These are phyloP conservation scores for Cyberlindnera subsufficiens DNA, from an alignment of 805 yeast genomes.

Conservation along the genomic window DNA sequence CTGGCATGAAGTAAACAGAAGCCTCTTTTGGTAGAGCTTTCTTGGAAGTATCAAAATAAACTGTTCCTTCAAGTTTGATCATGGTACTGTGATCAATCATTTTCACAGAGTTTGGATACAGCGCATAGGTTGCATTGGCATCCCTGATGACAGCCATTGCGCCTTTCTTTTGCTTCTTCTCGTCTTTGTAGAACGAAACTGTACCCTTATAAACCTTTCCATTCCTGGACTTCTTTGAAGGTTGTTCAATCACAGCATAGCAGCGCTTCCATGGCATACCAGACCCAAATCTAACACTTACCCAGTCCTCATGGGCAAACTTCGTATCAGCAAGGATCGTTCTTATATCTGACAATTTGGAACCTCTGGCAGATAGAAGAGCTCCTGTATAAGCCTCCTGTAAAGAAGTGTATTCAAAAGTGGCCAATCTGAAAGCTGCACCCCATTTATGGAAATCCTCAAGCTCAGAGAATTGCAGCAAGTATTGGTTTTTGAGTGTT, in stretches of 20 bases:
- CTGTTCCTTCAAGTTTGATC: conserved; percentile 82
- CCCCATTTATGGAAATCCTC: conserved; percentile 72
- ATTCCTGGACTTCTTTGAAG: conserved; percentile 40
- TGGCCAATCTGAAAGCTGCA: conserved; percentile 73
- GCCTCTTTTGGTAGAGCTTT: conserved; percentile 48
- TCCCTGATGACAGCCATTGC: conserved; percentile 75
- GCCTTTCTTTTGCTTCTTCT: conserved; percentile 62
- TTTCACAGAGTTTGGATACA: conserved; percentile 82
- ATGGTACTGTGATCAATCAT: conserved; percentile 84
- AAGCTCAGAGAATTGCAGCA: conserved; percentile 68
- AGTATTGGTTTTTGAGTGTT: conserved; percentile 81
- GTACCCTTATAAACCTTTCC: conserved; percentile 33
- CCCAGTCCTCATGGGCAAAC: conserved; percentile 90
- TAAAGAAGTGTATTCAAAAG: conserved; percentile 72
- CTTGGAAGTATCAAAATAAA: conserved; percentile 47
- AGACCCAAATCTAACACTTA: conserved; percentile 86
- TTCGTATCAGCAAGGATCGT: conserved; percentile 81
- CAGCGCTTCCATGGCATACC: conserved; percentile 98
- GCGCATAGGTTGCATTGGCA: conserved; percentile 75
- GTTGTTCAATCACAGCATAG: conserved; percentile 81
- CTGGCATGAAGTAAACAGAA: conserved; percentile 77
- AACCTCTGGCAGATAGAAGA: conserved; percentile 83
- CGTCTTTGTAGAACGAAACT: conserved; percentile 68
- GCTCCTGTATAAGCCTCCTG: conserved; percentile 98
- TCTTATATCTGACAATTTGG: conserved; percentile 78